Evolutionary conservation across 2,329 filamentous ascomycete species (phyloP).

Genomic region (Sclerotiophoma versabilis): DNA sequence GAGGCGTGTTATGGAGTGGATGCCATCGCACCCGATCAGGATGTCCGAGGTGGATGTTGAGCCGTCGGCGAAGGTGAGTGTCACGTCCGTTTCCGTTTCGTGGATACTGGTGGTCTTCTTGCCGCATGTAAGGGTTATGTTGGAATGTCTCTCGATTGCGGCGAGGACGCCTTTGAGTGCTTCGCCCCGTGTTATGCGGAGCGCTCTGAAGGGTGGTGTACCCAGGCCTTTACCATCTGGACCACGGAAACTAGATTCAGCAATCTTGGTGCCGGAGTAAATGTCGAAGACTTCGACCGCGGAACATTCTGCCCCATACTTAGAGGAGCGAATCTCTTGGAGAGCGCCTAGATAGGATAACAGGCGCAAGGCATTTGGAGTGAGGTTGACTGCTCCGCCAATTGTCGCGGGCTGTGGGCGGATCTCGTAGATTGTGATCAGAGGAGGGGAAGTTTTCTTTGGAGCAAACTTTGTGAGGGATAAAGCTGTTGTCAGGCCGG

Average conservation of each 20-base stretch:
- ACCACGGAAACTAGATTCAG: constrained; percentile 53
- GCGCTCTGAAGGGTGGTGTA: constrained; percentile 53
- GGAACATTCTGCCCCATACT: constrained; percentile 53
- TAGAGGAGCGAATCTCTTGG: constrained; percentile 52
- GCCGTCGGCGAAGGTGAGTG: constrained; percentile 57
- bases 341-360: constrained; percentile 57
- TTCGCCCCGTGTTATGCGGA: constrained; percentile 55
- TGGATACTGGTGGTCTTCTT: constrained; percentile 52
- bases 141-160: constrained; percentile 50
- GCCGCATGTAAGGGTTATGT: constrained; percentile 53
- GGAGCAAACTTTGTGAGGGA: constrained; percentile 55
- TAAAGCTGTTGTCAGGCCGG: constrained; percentile 48
- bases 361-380: constrained; percentile 67
- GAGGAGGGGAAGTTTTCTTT: constrained; percentile 40
- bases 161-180: constrained; percentile 53
- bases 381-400: constrained; percentile 68
- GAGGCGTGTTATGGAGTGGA: constrained; percentile 54
- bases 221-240: constrained; percentile 53
- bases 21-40: constrained; percentile 64
- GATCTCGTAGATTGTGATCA: constrained; percentile 59
- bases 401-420: constrained; percentile 55
- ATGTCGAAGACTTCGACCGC: constrained; percentile 56
- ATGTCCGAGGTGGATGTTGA: constrained; percentile 55
- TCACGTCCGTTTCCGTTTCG: constrained; percentile 51
- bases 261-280: constrained; percentile 52